Evolutionary conservation across 2,329 filamentous ascomycete species (phyloP).

Genomic region (Sporothrix humicola): DNA sequence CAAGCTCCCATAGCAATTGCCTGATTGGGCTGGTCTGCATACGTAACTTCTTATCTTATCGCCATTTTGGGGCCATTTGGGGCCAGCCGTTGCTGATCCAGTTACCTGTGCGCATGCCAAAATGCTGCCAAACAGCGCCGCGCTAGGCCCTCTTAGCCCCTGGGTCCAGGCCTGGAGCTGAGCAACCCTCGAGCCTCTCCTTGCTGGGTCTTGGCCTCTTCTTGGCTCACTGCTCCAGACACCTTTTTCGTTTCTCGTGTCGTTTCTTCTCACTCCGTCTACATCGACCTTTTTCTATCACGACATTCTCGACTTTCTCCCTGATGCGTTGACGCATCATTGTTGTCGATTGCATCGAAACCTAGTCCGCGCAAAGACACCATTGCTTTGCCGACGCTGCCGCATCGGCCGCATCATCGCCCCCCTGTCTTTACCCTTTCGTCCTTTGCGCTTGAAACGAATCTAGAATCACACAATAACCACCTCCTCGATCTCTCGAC

Average conservation of each 20-base stretch:
- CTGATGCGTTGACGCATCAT: no score
- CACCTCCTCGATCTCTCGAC: background rate
- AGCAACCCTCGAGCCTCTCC: background rate
- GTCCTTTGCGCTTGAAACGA: background rate
- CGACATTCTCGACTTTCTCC: background rate
- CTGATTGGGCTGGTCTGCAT: slow-evolving; percentile 29
- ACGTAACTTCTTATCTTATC: slow-evolving; percentile 37
- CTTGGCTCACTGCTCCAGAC: slow-evolving; percentile 15
- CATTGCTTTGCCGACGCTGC: slow-evolving; percentile 13
- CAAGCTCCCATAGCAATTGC: slow-evolving; percentile 10
- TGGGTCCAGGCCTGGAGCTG: background rate
- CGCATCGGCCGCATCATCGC: background rate
- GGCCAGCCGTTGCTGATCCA: slow-evolving; percentile 20
- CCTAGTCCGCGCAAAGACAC: slow-evolving; percentile 14
- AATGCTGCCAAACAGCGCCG: background rate
- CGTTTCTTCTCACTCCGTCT: background rate
- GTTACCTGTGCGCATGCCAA: slow-evolving; percentile 12
- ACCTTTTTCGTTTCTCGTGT: background rate
- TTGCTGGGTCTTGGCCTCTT: background rate
- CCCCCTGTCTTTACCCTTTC: background rate
- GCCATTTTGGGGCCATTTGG: background rate
- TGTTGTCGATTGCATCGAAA: background rate
- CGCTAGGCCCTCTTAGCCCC: no score
- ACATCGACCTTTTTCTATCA: background rate
- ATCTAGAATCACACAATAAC: background rate